phyloP scores from a whole-genome alignment of 2,329 filamentous ascomycete genomes.

The Leptographium flavum region DNA sequence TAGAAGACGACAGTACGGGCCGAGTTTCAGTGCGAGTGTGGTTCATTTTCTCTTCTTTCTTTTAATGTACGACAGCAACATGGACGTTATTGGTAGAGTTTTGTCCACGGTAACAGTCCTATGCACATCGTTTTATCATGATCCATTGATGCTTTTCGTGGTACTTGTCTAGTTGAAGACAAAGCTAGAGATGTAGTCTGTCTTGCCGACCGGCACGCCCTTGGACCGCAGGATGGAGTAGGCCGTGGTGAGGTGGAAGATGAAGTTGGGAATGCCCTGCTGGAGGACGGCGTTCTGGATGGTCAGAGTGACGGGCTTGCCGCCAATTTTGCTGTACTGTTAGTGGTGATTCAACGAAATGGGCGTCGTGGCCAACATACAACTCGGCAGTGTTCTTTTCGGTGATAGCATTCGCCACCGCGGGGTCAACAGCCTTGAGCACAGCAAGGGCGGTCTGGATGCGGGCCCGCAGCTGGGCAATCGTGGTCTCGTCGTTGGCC shows the following conservation, averaged over 20 bases:
- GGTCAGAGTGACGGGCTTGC: slow-evolving; percentile 7
- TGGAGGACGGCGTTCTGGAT: slow-evolving; percentile 24
- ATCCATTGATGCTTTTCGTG: too few species aligned
- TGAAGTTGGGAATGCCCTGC: slow-evolving; percentile 41
- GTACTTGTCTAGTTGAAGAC: background rate
- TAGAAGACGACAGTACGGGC: too few species aligned
- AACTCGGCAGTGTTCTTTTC: slow-evolving; percentile 10
- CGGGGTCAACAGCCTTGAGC: slow-evolving; percentile 15
- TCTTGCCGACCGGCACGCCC: slow-evolving; percentile 44
- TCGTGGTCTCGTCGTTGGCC: slow-evolving; percentile 18
- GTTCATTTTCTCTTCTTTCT: too few species aligned
- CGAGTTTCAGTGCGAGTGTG: too few species aligned
- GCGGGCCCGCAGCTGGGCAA: slow-evolving; percentile 18
- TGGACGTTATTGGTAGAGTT: too few species aligned
- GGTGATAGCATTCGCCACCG: slow-evolving; percentile 14
- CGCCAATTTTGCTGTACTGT: background rate
- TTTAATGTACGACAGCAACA: background rate
- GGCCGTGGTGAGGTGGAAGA: slow-evolving; percentile 41
- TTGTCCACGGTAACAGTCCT: too few species aligned
- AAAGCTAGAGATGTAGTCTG: slow-evolving; percentile 28
- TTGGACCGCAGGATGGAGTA: slow-evolving; percentile 42
- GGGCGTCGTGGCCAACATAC: too few species aligned
- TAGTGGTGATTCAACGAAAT: too few species aligned
- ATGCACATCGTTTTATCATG: background rate
- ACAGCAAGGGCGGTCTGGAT: slow-evolving; percentile 16